Evolutionary conservation across 1,139 yeast genomes (phyloP).

Genomic region (Yamadazyma jaroonii): DNA sequence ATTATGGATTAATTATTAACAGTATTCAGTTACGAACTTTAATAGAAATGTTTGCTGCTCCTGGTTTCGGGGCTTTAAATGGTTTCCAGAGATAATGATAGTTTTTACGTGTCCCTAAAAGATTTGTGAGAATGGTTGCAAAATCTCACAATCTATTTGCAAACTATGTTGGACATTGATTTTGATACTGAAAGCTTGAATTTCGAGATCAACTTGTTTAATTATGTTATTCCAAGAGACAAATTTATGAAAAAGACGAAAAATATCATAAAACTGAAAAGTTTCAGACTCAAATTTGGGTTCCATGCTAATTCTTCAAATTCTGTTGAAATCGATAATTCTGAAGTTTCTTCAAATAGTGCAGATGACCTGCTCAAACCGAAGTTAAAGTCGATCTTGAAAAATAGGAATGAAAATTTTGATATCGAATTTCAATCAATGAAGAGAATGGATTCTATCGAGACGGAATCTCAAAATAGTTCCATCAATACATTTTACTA

Average conservation of each 20-base stretch:
- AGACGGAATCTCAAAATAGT: not conserved
- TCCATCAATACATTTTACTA: too few relatives aligned
- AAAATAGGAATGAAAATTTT: conserved; percentile 13
- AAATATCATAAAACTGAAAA: not conserved
- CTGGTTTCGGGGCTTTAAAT: too few relatives aligned
- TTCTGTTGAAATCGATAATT: too few relatives aligned
- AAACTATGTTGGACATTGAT: conserved; percentile 3
- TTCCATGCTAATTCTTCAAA: too few relatives aligned
- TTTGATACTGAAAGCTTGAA: conserved; percentile 11
- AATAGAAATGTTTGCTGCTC: too few relatives aligned
- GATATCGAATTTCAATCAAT: conserved; percentile 9
- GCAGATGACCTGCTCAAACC: not conserved
- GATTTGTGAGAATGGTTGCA: too few relatives aligned
- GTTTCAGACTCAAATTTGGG: too few relatives aligned
- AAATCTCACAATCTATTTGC: too few relatives aligned
- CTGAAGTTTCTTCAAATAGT: not conserved
- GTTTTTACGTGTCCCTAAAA: too few relatives aligned
- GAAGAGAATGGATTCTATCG: conserved; percentile 9
- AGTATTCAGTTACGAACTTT: too few relatives aligned
- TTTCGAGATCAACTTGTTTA: conserved; percentile 5
- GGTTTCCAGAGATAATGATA: too few relatives aligned
- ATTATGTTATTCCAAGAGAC: conserved; percentile 1
- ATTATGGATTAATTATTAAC: too few relatives aligned
- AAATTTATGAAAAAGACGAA: not conserved
- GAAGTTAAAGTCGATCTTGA: conserved; percentile 12